A percentile compares a stretch with the other conserved stretches of the same genome.
phyloP scores from a whole-genome alignment of 495 filamentous ascomycete genomes.

The Amorphotheca resinae region DNA sequence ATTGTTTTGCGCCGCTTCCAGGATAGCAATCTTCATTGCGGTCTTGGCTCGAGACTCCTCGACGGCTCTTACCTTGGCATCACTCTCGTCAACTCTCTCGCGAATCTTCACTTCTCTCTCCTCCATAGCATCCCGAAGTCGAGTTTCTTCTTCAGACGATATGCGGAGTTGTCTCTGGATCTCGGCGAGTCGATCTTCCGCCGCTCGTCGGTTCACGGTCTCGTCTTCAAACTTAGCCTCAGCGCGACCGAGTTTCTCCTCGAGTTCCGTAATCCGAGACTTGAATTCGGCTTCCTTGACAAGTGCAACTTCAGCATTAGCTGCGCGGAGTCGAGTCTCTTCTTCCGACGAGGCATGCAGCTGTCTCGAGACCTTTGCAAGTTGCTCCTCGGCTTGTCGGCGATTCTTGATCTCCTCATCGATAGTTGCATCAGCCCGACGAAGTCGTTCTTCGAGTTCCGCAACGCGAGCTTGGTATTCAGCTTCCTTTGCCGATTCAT shows the following conservation, averaged over 20 bases:
- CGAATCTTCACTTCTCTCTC: conserved; percentile 28
- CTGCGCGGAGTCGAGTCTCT: conserved; percentile 56
- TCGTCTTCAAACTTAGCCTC: conserved; percentile 27
- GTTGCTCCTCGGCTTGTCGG: conserved; percentile 56
- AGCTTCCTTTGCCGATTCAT: conserved; percentile 25
- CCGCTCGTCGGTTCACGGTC: conserved; percentile 47
- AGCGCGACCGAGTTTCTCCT: neutral
- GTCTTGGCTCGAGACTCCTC: conserved; percentile 38
- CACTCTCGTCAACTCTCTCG: conserved; percentile 17
- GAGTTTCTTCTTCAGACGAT: conserved; percentile 54
- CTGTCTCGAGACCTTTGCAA: conserved; percentile 55
- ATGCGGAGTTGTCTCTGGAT: conserved; percentile 56
- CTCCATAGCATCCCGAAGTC: conserved; percentile 58
- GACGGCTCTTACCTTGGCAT: conserved; percentile 19
- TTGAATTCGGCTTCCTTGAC: neutral
- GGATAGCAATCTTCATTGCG: conserved; percentile 44
- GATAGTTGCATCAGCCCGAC: conserved; percentile 35
- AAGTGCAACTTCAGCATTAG: conserved; percentile 39
- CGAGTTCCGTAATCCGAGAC: neutral
- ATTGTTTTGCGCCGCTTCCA: conserved; percentile 51
- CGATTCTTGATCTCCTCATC: conserved; percentile 52
- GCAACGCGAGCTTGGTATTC: conserved; percentile 16
- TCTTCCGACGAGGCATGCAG: conserved; percentile 56
- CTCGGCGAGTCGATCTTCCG: conserved; percentile 63
- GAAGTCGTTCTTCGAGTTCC: conserved; percentile 33